These are phyloP conservation scores for Sporothrix phasma DNA, from an alignment of 2,329 filamentous ascomycete species.

Conservation along the genomic window DNA sequence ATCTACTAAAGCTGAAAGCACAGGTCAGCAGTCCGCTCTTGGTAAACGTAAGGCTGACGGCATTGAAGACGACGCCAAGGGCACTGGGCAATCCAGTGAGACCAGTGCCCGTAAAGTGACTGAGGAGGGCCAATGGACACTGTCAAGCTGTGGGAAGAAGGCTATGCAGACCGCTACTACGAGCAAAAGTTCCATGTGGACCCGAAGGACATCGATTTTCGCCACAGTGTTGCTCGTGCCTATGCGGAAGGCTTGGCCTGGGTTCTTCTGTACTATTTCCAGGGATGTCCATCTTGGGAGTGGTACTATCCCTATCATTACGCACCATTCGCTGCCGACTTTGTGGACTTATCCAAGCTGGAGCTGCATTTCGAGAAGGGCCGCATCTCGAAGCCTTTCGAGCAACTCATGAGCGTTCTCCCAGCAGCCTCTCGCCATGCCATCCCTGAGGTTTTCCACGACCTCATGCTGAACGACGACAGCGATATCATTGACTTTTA, in stretches of 20 bases:
- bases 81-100: conserved; percentile 47
- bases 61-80: conserved; percentile 50
- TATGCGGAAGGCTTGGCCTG: conserved; percentile 93
- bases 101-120: conserved; percentile 31
- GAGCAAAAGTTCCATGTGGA: conserved; percentile 89
- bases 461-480: conserved; percentile 77
- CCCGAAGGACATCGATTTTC: conserved; percentile 72
- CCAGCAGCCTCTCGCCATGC: conserved; percentile 88
- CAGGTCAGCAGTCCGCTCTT: conserved; percentile 21
- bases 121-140: conserved; percentile 66
- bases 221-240: conserved; percentile 76
- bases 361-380: conserved; percentile 76
- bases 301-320: conserved; percentile 99
- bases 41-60: conserved; percentile 67
- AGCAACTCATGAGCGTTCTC: conserved; percentile 96
- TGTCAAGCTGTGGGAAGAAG: conserved; percentile 87
- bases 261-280: conserved; percentile 95
- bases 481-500: conserved; percentile 97
- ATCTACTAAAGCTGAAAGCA: not conserved
- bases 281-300: conserved; percentile 96
- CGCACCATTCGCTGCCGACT: conserved; percentile 92
- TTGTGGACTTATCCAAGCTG: conserved; percentile 71
- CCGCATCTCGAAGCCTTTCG: conserved; percentile 78
- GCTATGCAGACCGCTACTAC: conserved; percentile 92
- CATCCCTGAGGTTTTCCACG: conserved; percentile 78